A percentile compares a stretch with the other conserved stretches of the same genome.
These are phyloP conservation scores for Penicillium samsonianum DNA, from an alignment of 495 filamentous ascomycete species.

Conservation along the genomic window DNA sequence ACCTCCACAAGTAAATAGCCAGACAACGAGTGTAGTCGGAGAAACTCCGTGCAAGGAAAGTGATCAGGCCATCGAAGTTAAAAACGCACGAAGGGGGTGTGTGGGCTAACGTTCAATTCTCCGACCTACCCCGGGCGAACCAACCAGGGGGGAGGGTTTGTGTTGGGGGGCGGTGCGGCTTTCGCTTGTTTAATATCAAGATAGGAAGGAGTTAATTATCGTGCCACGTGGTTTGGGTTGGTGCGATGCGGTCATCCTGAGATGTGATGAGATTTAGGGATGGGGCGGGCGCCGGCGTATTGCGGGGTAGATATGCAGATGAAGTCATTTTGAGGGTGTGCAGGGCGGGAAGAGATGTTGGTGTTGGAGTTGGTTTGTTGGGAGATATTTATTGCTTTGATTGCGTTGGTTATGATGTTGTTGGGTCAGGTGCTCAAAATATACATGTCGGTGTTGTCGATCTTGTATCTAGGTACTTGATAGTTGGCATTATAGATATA, in stretches of 20 bases:
- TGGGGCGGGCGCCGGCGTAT: not conserved
- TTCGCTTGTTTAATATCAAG: not conserved
- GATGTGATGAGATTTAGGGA: not conserved
- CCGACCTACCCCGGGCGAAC: not conserved
- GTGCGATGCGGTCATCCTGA: not conserved
- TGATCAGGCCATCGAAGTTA: not conserved
- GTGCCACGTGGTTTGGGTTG: not conserved
- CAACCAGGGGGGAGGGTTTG: not conserved
- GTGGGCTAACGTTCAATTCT: not conserved
- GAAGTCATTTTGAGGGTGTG: not conserved
- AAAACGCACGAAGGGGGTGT: not conserved
- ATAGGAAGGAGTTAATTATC: not conserved
- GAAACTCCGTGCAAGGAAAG: not conserved
- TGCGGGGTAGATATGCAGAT: slow-evolving; percentile 9
- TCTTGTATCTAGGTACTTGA: not conserved
- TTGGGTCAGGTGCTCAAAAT: not conserved
- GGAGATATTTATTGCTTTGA: not conserved
- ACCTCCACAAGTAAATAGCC: not conserved
- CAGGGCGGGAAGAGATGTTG: not conserved
- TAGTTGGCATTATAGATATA: not conserved
- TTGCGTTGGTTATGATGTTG: not conserved
- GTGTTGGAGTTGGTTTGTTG: not conserved
- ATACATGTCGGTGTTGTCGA: slow-evolving; percentile 2
- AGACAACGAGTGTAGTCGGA: not conserved
- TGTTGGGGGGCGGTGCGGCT: not conserved